Conservation (phyloP, 495 filamentous ascomycete genomes). For the Neurospora hispaniola region DNA sequence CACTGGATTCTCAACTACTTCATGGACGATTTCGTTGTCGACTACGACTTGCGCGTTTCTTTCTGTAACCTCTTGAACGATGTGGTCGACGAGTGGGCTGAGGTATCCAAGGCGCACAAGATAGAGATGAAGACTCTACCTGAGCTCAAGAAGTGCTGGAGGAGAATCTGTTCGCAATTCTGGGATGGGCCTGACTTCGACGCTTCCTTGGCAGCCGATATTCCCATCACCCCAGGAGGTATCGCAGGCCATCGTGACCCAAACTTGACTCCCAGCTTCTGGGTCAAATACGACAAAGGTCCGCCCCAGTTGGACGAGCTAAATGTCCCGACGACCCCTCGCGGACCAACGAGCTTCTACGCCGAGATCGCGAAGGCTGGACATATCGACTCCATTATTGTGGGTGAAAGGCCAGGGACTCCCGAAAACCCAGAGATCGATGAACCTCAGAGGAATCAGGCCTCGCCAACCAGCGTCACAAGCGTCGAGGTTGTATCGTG, state of each 20-base stretch:
- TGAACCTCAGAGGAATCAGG: slow-evolving; percentile 21
- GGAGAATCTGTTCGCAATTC: slow-evolving; percentile 76
- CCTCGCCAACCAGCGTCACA: slow-evolving; percentile 41
- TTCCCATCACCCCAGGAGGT: slow-evolving; percentile 67
- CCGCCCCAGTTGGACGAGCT: slow-evolving; percentile 34
- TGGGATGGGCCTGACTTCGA: slow-evolving; percentile 66
- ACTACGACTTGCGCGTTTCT: slow-evolving; percentile 61
- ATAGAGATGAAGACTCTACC: slow-evolving; percentile 85
- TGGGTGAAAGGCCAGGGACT: slow-evolving; percentile 31
- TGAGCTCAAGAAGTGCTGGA: slow-evolving; percentile 96
- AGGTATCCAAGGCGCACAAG: slow-evolving; percentile 38
- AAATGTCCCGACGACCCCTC: slow-evolving; percentile 12
- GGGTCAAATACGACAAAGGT: slow-evolving; percentile 27
- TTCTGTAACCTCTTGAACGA: slow-evolving; percentile 79
- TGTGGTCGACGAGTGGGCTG: slow-evolving; percentile 48
- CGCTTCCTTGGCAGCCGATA: slow-evolving; percentile 46
- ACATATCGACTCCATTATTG: slow-evolving; percentile 33
- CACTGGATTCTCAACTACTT: slow-evolving; percentile 99
- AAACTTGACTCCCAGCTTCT: slow-evolving; percentile 36
- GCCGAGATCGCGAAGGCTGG: slow-evolving; percentile 39
- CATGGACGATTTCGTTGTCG: slow-evolving; percentile 85
- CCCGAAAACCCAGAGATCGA: slow-evolving; percentile 24
- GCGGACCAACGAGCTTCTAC: slow-evolving; percentile 32
- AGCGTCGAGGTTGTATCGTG: slow-evolving; percentile 65
- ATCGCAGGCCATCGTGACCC: slow-evolving; percentile 47